These are phyloP conservation scores for Globisporangium apiculatum DNA, from an alignment of 352 stramenopile species.

Conservation along the genomic window DNA sequence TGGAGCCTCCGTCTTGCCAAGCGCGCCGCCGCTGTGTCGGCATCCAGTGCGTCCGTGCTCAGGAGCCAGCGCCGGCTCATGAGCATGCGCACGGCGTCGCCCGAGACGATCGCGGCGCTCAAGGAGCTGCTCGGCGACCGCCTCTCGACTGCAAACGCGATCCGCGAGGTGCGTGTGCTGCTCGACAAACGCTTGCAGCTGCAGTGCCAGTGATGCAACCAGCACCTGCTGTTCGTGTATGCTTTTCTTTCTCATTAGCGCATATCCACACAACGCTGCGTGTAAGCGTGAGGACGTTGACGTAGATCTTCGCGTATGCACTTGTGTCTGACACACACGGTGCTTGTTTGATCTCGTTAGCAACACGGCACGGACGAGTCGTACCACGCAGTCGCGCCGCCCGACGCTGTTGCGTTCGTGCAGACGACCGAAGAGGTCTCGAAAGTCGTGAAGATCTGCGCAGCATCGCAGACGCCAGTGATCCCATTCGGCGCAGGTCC, in stretches of 20 bases:
- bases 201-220: too few relatives aligned
- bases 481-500: slow-evolving; percentile 93
- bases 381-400: slow-evolving; percentile 79
- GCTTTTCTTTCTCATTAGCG: too few relatives aligned
- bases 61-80: slow-evolving; percentile 6
- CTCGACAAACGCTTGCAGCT: too few relatives aligned
- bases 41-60: neutral
- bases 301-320: neutral
- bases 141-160: slow-evolving; percentile 52
- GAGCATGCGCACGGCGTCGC: slow-evolving; percentile 27
- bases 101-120: slow-evolving; percentile 43
- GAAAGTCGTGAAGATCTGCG: slow-evolving; percentile 88
- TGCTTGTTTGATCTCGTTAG: slow-evolving; percentile 6
- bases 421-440: slow-evolving; percentile 84
- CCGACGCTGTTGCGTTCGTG: slow-evolving; percentile 86
- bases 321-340: neutral
- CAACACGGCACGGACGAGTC: slow-evolving; percentile 90
- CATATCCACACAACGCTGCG: neutral
- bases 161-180: slow-evolving; percentile 37
- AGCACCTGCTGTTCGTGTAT: too few relatives aligned
- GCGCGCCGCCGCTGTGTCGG: neutral
- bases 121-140: slow-evolving; percentile 59
- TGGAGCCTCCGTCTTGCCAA: slow-evolving; percentile 12
- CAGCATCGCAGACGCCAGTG: slow-evolving; percentile 76
- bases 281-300: too few relatives aligned